These are phyloP conservation scores for Aegilops sharonensis DNA, from an alignment of 176 grass and related monocot species.

Conservation along the genomic window DNA sequence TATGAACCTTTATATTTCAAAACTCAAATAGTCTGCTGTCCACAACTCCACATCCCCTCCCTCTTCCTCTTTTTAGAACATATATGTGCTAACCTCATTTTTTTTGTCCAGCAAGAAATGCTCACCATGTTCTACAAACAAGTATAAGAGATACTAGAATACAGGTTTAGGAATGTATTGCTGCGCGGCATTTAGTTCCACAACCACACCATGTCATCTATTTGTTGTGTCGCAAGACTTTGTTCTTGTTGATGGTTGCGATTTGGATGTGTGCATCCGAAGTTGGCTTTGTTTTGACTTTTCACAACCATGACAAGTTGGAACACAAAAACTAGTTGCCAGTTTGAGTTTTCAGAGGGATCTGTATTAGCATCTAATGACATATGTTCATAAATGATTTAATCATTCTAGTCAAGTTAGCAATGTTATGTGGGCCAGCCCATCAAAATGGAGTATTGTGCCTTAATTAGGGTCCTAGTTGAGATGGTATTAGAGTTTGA, in stretches of 20 bases:
- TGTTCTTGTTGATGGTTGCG: not conserved
- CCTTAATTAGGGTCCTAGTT: no score
- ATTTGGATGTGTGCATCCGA: not conserved
- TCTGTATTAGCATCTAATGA: not conserved
- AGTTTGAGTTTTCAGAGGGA: not conserved
- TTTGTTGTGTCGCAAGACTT: not conserved
- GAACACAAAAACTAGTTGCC: not conserved
- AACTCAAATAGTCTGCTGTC: not conserved
- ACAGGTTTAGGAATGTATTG: not conserved
- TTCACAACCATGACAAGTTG: slow-evolving; percentile 3
- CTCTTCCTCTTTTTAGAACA: not conserved
- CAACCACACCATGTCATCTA: not conserved
- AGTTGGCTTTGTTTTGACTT: not conserved
- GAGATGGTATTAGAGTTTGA: no score
- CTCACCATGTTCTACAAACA: slow-evolving; percentile 1
- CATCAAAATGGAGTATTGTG: no score
- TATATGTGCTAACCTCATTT: not conserved
- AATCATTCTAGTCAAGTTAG: not conserved
- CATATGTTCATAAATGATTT: not conserved
- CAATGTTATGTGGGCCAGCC: not conserved
- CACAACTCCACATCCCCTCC: not conserved
- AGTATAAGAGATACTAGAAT: not conserved
- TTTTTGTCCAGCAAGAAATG: slow-evolving; percentile 20
- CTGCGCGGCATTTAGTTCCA: not conserved
- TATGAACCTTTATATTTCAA: not conserved